Conservation (phyloP, 179 eudicot genomes). For the Drosera spatulata region DNA sequence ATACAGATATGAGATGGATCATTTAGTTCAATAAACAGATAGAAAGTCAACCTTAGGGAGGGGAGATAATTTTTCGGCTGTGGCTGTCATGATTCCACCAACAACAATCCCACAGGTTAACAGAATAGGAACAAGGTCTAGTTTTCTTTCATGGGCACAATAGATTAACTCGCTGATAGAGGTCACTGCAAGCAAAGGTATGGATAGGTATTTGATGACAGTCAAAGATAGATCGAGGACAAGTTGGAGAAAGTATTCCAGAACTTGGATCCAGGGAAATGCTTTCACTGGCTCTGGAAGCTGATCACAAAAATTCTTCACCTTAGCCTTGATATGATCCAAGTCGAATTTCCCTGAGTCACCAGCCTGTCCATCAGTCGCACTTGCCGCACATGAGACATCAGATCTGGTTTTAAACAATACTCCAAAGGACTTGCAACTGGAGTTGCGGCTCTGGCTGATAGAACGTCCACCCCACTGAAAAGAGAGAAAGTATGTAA, state of each 20-base stretch:
- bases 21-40: neutral
- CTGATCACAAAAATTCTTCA: constrained; percentile 43
- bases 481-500: too few relatives aligned
- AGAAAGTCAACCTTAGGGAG: constrained; percentile 41
- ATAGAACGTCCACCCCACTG: too few relatives aligned
- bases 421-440: constrained; percentile 16
- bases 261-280: constrained; percentile 66
- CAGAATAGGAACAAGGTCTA: constrained; percentile 45
- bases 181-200: constrained; percentile 55
- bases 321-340: constrained; percentile 34
- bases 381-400: constrained; percentile 34
- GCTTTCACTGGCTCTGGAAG: constrained; percentile 63
- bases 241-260: constrained; percentile 46
- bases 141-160: constrained; percentile 74
- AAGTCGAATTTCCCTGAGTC: constrained; percentile 29
- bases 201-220: constrained; percentile 45
- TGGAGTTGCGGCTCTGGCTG: constrained; percentile 5
- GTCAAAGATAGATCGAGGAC: constrained; percentile 38
- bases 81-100: constrained; percentile 42
- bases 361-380: constrained; percentile 51
- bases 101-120: constrained; percentile 51
- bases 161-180: constrained; percentile 77
- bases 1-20: too few relatives aligned
- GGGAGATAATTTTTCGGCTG: constrained; percentile 51
- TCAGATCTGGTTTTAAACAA: constrained; percentile 14